phyloP scores from a whole-genome alignment of 345 rosid genomes.

The Eucalyptus marginata region DNA sequence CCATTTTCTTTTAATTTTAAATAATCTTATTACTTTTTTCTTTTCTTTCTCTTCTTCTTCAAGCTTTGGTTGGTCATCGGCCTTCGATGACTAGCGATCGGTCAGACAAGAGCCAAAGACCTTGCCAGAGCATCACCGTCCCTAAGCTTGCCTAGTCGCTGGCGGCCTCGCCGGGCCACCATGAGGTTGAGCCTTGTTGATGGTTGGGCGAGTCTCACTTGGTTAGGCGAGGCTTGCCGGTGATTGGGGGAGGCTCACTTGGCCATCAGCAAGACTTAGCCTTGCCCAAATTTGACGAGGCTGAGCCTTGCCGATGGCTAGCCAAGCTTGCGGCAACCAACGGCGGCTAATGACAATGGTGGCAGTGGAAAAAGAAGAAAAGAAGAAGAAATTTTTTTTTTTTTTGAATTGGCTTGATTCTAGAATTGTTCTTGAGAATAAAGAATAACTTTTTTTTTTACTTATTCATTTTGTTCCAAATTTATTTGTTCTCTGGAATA shows the following conservation, averaged over 20 bases:
- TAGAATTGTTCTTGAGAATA: accelerated
- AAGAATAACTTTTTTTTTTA: too few species aligned
- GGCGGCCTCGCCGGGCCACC: accelerated
- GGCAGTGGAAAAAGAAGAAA: too few species aligned
- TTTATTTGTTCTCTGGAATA: too few species aligned
- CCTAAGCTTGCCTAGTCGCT: accelerated
- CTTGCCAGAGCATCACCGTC: accelerated
- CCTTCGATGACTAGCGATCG: accelerated
- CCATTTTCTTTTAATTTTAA: too few species aligned
- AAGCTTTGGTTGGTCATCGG: accelerated
- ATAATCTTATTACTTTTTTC: too few species aligned
- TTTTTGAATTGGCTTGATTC: accelerated
- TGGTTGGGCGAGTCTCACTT: accelerated
- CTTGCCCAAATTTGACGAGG: accelerated
- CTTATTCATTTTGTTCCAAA: too few species aligned
- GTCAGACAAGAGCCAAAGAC: accelerated
- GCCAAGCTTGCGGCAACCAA: accelerated
- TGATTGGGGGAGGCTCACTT: accelerated
- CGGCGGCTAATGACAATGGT: too few species aligned
- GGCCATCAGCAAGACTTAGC: accelerated
- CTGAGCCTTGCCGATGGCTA: accelerated
- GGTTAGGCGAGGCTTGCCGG: too few species aligned
- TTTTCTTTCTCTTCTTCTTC: too few species aligned
- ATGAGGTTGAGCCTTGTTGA: accelerated
- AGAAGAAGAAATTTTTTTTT: too few species aligned